Percentiles rank a stretch among this genome's conserved stretches.
phyloP scores from a whole-genome alignment of 805 yeast genomes.

The Kuraishia capsulata region DNA sequence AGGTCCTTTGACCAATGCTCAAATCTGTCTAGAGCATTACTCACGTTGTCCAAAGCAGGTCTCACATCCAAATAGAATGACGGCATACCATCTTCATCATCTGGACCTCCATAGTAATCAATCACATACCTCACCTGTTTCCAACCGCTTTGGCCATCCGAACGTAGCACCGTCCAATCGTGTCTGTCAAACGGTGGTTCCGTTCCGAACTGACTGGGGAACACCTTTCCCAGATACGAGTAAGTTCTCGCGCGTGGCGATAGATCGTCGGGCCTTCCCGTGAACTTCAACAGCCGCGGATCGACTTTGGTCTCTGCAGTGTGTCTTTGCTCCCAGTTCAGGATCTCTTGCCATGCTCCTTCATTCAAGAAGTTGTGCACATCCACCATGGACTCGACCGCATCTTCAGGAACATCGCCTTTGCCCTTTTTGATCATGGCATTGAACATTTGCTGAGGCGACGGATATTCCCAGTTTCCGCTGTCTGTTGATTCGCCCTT shows the following conservation, averaged over 20 bases:
- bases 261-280: conserved; percentile 84
- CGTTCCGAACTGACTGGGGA: conserved; percentile 64
- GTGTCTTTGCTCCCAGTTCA: conserved; percentile 82
- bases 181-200: conserved; percentile 96
- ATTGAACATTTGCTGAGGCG: conserved; percentile 98
- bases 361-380: conserved; percentile 95
- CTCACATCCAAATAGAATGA: conserved; percentile 89
- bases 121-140: conserved; percentile 80
- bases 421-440: conserved; percentile 96
- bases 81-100: conserved; percentile 76
- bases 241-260: conserved; percentile 79
- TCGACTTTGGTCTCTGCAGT: conserved; percentile 40
- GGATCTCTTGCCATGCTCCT: conserved; percentile 94
- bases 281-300: conserved; percentile 78
- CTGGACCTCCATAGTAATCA: conserved; percentile 94
- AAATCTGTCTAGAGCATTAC: conserved; percentile 60
- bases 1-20: conserved; percentile 43
- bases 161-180: conserved; percentile 93
- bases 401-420: conserved; percentile 86
- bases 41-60: conserved; percentile 76
- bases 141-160: conserved; percentile 44
- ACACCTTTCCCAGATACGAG: conserved; percentile 52
- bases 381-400: conserved; percentile 94
- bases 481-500: conserved; percentile 55
- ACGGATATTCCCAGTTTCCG: conserved; percentile 97